Conservation (phyloP, 164 flowering plant species). For the Stephania japonica region DNA sequence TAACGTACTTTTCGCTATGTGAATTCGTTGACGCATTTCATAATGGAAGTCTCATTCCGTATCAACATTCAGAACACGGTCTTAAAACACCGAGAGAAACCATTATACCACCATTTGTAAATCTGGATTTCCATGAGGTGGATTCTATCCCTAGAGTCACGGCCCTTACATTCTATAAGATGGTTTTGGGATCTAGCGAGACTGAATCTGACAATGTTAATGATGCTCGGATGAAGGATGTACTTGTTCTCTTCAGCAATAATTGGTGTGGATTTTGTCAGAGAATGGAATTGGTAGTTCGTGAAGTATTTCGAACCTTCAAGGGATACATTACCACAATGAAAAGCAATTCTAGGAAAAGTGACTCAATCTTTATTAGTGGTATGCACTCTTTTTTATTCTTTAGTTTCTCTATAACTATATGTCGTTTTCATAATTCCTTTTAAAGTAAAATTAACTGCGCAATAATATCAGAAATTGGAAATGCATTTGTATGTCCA, state of each 20-base stretch:
- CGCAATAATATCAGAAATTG: no score
- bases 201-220: conserved; percentile 23
- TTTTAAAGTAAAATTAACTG: neutral
- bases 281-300: conserved; percentile 83
- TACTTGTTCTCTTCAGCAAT: conserved; percentile 80
- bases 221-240: conserved; percentile 52
- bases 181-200: conserved; percentile 43
- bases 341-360: conserved; percentile 28
- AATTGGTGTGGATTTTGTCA: conserved; percentile 96
- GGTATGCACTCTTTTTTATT: conserved; percentile 29
- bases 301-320: conserved; percentile 74
- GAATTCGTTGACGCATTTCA: conserved; percentile 48
- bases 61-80: conserved; percentile 47
- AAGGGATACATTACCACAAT: conserved; percentile 39
- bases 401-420: neutral
- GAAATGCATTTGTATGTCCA: no score
- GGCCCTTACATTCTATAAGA: conserved; percentile 37
- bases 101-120: conserved; percentile 59
- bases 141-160: conserved; percentile 66
- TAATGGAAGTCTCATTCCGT: conserved; percentile 64
- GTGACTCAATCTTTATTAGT: conserved; percentile 16
- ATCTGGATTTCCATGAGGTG: conserved; percentile 70
- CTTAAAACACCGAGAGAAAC: conserved; percentile 32
- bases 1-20: conserved; percentile 38
- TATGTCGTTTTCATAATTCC: neutral